Conservation (phyloP, 2,329 filamentous ascomycete species). For the Lasiodiplodia sp. region DNA sequence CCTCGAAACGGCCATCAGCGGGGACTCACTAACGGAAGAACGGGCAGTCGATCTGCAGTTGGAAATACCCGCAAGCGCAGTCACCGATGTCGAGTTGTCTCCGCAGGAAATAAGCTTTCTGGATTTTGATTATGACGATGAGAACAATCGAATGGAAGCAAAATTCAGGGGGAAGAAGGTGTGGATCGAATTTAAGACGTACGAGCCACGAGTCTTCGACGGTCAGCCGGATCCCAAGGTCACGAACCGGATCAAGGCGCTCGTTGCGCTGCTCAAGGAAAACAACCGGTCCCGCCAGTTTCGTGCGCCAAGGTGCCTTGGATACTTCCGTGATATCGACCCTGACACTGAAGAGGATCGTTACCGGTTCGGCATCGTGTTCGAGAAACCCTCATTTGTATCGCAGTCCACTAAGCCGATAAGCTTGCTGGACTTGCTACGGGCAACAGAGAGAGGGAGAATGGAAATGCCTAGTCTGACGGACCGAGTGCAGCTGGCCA, state of each 20-base stretch:
- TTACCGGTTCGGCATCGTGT: conserved; percentile 61
- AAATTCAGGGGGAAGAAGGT: conserved; percentile 37
- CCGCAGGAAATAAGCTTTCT: conserved; percentile 35
- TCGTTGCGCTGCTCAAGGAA: conserved; percentile 43
- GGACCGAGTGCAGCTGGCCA: conserved; percentile 59
- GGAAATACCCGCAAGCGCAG: conserved; percentile 34
- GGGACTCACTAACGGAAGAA: conserved; percentile 38
- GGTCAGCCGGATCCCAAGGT: conserved; percentile 40
- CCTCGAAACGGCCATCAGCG: conserved; percentile 44
- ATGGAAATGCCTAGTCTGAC: conserved; percentile 58
- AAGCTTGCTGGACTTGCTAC: conserved; percentile 58
- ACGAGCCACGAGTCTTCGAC: conserved; percentile 37
- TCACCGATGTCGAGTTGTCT: conserved; percentile 37
- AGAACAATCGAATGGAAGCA: conserved; percentile 42
- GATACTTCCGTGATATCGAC: conserved; percentile 45
- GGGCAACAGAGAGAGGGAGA: conserved; percentile 29
- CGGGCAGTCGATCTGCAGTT: conserved; percentile 38
- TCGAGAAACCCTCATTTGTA: conserved; percentile 56
- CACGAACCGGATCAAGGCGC: conserved; percentile 41
- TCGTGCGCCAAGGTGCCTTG: conserved; percentile 44
- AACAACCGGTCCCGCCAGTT: conserved; percentile 39
- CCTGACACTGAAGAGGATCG: conserved; percentile 34
- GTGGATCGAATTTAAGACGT: conserved; percentile 50
- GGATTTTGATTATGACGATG: conserved; percentile 33
- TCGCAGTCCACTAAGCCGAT: conserved; percentile 51